These are phyloP conservation scores for Geoglossum glabrum DNA, from an alignment of 495 filamentous ascomycete species.

Conservation along the genomic window DNA sequence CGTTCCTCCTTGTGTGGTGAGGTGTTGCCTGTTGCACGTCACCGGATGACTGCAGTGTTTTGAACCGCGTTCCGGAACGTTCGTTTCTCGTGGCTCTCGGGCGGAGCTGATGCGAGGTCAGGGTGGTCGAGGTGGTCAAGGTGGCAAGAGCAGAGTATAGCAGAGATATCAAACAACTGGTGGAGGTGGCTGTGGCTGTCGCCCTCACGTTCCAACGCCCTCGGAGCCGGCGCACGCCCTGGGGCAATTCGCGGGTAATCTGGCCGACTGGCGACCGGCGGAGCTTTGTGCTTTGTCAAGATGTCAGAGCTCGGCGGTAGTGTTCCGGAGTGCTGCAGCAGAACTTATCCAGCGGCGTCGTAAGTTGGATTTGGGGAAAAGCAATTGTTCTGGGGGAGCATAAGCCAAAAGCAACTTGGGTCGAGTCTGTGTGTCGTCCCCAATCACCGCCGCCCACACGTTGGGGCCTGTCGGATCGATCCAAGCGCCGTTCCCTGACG, in stretches of 20 bases:
- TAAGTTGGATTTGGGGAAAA: neutral
- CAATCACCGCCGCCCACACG: neutral
- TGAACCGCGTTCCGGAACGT: neutral
- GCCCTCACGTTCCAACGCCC: neutral
- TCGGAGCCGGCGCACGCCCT: neutral
- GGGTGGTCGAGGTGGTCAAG: neutral
- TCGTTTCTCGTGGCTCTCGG: neutral
- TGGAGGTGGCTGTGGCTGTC: neutral
- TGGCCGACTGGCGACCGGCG: neutral
- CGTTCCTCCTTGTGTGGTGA: neutral
- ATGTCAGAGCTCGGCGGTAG: neutral
- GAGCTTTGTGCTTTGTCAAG: too few relatives aligned
- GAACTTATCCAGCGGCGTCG: neutral
- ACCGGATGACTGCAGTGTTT: neutral
- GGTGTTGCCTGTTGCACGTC: neutral
- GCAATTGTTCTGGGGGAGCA: neutral
- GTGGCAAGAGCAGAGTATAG: neutral
- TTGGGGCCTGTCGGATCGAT: neutral
- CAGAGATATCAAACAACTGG: neutral
- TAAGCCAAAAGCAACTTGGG: neutral
- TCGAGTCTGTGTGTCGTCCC: neutral
- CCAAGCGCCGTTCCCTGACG: neutral
- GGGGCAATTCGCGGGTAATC: neutral
- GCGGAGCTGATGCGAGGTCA: neutral
- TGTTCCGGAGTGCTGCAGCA: neutral